These are phyloP conservation scores for Wickerhamiella nectarea DNA, from an alignment of 805 yeast species.

Conservation along the genomic window DNA sequence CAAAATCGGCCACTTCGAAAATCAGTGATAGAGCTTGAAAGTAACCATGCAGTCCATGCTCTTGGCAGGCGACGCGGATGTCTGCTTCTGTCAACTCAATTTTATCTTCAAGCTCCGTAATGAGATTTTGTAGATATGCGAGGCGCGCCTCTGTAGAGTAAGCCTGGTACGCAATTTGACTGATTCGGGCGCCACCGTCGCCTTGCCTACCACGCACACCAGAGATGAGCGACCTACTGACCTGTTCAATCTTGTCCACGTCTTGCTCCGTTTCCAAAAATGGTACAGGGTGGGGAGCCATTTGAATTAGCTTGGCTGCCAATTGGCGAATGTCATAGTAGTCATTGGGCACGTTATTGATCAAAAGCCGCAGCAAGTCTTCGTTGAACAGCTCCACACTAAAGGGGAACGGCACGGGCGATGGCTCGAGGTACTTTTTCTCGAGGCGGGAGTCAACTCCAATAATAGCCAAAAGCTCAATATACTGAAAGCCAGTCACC, in stretches of 20 bases:
- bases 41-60: conserved; percentile 53
- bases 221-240: conserved; percentile 21
- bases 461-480: conserved; percentile 35
- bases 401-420: conserved; percentile 38
- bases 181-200: conserved; percentile 65
- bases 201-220: conserved; percentile 43
- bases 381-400: conserved; percentile 32
- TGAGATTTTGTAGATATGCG: conserved; percentile 25
- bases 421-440: conserved; percentile 28
- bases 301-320: conserved; percentile 35
- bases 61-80: conserved; percentile 33
- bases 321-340: conserved; percentile 61
- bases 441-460: conserved; percentile 42
- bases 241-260: conserved; percentile 21
- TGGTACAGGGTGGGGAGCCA: conserved; percentile 30
- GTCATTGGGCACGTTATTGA: conserved; percentile 52
- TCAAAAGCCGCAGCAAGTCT: conserved; percentile 34
- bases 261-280: conserved; percentile 16
- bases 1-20: conserved; percentile 23
- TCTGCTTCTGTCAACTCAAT: conserved; percentile 27
- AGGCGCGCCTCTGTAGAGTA: conserved; percentile 15
- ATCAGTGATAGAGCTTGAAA: conserved; percentile 45
- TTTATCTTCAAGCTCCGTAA: conserved; percentile 23
- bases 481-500: conserved; percentile 36
- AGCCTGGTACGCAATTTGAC: conserved; percentile 36